Conservation (phyloP, 108 stramenopile genomes). For the Cyclotella cryptica region DNA sequence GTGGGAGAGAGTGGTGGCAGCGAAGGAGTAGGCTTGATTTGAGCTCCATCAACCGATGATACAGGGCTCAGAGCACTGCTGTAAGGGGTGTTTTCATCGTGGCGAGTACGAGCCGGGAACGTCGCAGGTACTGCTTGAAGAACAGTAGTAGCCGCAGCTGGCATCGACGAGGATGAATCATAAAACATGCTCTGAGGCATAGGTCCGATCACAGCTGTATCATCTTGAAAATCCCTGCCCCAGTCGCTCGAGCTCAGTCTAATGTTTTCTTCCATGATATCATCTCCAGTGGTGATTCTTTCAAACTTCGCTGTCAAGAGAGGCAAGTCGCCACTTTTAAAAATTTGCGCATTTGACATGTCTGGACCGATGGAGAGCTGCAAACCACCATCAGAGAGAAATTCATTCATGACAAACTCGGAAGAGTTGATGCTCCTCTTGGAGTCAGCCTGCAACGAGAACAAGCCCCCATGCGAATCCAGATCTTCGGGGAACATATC, state of each 20-base stretch:
- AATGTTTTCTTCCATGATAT: slow-evolving; percentile 11
- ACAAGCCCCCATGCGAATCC: not conserved
- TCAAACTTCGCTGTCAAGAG: slow-evolving; percentile 20
- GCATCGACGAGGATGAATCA: too few species aligned
- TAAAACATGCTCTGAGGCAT: slow-evolving; percentile 9
- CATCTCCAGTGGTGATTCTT: slow-evolving; percentile 37
- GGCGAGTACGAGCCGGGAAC: not conserved
- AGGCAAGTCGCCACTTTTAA: not conserved
- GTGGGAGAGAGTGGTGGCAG: slow-evolving; percentile 5
- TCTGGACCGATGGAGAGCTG: too few species aligned
- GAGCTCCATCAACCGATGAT: not conserved
- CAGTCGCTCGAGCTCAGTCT: slow-evolving; percentile 39
- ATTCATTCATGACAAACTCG: slow-evolving; percentile 22
- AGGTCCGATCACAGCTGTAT: slow-evolving; percentile 6
- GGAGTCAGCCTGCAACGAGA: slow-evolving; percentile 1
- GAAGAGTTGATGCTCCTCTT: slow-evolving; percentile 14
- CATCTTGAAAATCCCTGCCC: slow-evolving; percentile 23
- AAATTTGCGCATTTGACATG: too few species aligned
- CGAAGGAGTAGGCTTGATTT: not conserved
- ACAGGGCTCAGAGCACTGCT: not conserved
- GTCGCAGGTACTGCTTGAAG: not conserved
- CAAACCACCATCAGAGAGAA: slow-evolving; percentile 1
- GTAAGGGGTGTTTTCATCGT: too few species aligned
- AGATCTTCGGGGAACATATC: slow-evolving; percentile 15
- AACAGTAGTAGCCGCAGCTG: not conserved